These are phyloP conservation scores for Aurifilum marmelostoma DNA, from an alignment of 2,329 filamentous ascomycete genomes.

Conservation along the genomic window DNA sequence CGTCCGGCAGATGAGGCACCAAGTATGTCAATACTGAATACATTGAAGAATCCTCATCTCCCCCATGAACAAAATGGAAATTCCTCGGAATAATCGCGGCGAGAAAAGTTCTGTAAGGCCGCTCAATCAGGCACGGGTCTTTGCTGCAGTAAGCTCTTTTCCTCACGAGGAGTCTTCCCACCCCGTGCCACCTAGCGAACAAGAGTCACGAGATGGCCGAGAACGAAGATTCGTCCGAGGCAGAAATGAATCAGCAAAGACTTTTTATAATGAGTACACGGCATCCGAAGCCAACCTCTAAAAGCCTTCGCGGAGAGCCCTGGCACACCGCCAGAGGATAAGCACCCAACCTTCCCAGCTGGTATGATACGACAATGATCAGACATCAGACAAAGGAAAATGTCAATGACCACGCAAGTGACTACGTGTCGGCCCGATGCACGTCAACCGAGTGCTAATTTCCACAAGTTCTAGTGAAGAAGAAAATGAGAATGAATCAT, in stretches of 20 bases:
- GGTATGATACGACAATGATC: background rate
- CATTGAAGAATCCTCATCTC: too few species aligned
- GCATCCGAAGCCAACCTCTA: constrained; percentile 8
- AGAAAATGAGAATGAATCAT: constrained; percentile 22
- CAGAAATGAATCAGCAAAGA: background rate
- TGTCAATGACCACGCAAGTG: background rate
- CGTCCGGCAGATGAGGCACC: background rate
- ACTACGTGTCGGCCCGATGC: background rate
- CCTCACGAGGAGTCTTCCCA: too few species aligned
- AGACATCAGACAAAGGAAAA: background rate
- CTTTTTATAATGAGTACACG: constrained; percentile 29
- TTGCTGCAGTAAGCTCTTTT: too few species aligned
- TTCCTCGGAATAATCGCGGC: background rate
- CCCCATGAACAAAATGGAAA: too few species aligned
- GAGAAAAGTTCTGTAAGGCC: background rate
- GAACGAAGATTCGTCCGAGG: background rate
- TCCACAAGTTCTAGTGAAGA: constrained; percentile 9
- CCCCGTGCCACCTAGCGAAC: background rate
- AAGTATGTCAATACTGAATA: too few species aligned
- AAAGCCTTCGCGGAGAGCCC: constrained; percentile 19
- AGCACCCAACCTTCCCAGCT: constrained; percentile 26
- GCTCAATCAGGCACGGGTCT: too few species aligned
- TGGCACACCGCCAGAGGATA: constrained; percentile 17
- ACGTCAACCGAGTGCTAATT: background rate
- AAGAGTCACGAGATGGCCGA: background rate